Base-by-base conservation (phyloP, 768 basidiomycete genomes). In the Tylopilus plumbeoviolaceoides region DNA sequence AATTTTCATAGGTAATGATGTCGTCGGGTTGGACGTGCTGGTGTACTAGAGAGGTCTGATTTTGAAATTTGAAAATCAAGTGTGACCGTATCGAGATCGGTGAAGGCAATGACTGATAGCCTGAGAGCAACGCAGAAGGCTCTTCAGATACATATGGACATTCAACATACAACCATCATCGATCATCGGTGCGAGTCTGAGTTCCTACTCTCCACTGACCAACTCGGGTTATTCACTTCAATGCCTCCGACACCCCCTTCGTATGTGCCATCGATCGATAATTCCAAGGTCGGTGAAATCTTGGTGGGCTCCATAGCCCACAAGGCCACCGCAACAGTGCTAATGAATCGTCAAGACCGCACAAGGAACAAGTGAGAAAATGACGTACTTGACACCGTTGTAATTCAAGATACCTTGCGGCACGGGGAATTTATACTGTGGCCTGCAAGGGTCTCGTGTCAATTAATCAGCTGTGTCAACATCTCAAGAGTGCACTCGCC, bases 381-480 rank as follows among this genome's bases (percentile, higher is more conserved):
- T 51, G 31, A 36, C 35, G 65, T 63, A 89, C 88, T 90, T 91
- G 56, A 70, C 68, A 35, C 89, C 90, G 30, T 73, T 73, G 59
- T 87, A 89, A 61, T 91, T 71, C 46, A 92, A 64, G 36, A 92
- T 89, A 2, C 91, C 91, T 64, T 87, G 79, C 42, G 87, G 90
- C 7, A 92, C 88, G 1, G 90, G 89, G 79, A 91, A 92, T 59
- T 82, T 85, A 45, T 78, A 71, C 66, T 92, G 89, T 18, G 90
- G 89, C 15, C 87, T 88, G 40, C 3, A 23, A 30, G 31, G 20
- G 23, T 17, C 48, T 25, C 28, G 47, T 33, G 51, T 59, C 40
- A 59, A 33, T 52, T 25, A 8, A 33, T 30, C 20, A n/a, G 12
- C 41, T 31, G n/a, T 14, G 21, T 45, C 36, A 27, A 42, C 25